Base-by-base conservation (phyloP, 2,329 filamentous ascomycete species). In the Alternaria ventricosa region DNA sequence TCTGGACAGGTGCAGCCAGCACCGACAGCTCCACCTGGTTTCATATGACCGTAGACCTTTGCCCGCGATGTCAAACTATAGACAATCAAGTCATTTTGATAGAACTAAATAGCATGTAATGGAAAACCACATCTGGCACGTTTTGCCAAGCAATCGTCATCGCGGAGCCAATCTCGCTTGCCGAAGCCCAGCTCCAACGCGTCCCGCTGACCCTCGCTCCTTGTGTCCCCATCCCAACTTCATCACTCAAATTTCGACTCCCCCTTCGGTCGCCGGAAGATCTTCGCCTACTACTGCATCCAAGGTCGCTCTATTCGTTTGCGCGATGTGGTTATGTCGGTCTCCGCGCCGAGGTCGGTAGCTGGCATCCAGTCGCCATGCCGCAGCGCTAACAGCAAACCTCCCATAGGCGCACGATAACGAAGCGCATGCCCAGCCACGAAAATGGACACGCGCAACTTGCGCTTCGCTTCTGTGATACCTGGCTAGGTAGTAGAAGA, bases 1-100 rank as follows among this genome's bases (percentile, higher is more conserved):
- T 74, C 72, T 9, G 69, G 67, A 1, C 67, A 74, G 12, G 49
- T 47, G 5, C 20, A 61, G 0, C 7, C 15, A 2, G 18, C n/a
- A 20, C 6, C 46, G 12, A 50, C 5, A 20, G 25, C 25, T 13
- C 46, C 46, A 20, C 46, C 25, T 20, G 46, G 46, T 4, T 36
- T 36, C 15, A 36, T 36, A 36, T 36, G 15, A 33, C 10, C 25
- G 25, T 27, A 27, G 9, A 27, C 25, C 25, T 10, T 10, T 27
- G 3, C 25, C 25, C 25, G 25, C 25, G 8, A 10, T 27, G 3
- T 4, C 4, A 27, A 10, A 27, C 9, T 27, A 9, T 27, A 27
- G 25, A 27, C 9, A 27, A 10, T 27, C 25, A 27, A 27, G 25
- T 27, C 25, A 27, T 27, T 27, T 9, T 27, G 25, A 27, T 27